A percentile compares a stretch with the other conserved stretches of the same genome.
Conservation (phyloP, 2,329 filamentous ascomycete species). For the Tolypocladium tundrense region DNA sequence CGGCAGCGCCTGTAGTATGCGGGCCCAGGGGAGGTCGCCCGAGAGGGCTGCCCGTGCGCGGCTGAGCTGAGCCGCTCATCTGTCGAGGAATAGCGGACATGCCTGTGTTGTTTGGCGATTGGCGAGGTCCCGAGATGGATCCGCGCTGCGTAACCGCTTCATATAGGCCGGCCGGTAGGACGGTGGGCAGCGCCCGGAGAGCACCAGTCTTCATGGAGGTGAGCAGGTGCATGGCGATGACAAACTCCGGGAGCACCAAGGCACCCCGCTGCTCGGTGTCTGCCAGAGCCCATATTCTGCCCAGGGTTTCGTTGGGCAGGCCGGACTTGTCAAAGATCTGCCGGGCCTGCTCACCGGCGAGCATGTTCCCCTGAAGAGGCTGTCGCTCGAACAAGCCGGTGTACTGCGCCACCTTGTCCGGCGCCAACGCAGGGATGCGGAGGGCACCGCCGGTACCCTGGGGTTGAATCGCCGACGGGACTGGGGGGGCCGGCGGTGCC, state of each 20-base stretch:
- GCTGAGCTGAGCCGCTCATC: slow-evolving; percentile 59
- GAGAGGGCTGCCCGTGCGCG: slow-evolving; percentile 51
- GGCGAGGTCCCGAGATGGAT: slow-evolving; percentile 28
- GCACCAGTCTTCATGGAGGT: slow-evolving; percentile 81
- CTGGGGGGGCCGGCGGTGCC: slow-evolving; percentile 29
- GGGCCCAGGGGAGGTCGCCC: slow-evolving; percentile 37
- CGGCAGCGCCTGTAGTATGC: slow-evolving; percentile 24
- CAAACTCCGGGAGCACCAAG: slow-evolving; percentile 81
- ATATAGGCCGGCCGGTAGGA: slow-evolving; percentile 76
- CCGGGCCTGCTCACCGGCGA: slow-evolving; percentile 80
- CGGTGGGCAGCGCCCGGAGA: slow-evolving; percentile 67
- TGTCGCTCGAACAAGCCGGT: slow-evolving; percentile 85
- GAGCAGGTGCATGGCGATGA: slow-evolving; percentile 95
- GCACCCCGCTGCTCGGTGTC: slow-evolving; percentile 89
- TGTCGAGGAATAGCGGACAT: slow-evolving; percentile 70
- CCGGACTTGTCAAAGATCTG: slow-evolving; percentile 91
- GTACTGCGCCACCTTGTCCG: slow-evolving; percentile 87
- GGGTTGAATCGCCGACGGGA: slow-evolving; percentile 38
- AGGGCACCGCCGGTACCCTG: slow-evolving; percentile 59
- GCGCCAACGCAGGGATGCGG: slow-evolving; percentile 77
- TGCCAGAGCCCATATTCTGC: slow-evolving; percentile 91
- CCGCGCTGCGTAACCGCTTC: slow-evolving; percentile 74
- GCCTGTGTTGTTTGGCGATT: slow-evolving; percentile 40
- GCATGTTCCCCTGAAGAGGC: slow-evolving; percentile 57
- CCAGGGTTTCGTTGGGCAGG: slow-evolving; percentile 79